Percentiles rank a stretch among this genome's conserved stretches.
These are phyloP conservation scores for Calocybe gangraenosa DNA, from an alignment of 768 basidiomycete species.

Conservation along the genomic window DNA sequence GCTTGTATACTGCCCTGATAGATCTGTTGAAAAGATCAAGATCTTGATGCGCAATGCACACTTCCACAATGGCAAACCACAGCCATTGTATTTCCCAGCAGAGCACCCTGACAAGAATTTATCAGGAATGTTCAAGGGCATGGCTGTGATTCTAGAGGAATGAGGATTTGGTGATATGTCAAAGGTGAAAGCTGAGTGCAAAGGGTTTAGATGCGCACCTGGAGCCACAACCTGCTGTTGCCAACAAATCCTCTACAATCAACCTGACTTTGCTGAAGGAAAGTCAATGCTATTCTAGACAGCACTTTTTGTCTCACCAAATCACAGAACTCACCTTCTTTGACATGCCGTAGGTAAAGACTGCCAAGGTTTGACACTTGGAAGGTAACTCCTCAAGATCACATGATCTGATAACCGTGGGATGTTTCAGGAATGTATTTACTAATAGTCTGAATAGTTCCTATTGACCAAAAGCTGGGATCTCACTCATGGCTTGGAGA, in stretches of 20 bases:
- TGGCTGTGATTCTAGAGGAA: conserved; percentile 28
- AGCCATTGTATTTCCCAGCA: conserved; percentile 27
- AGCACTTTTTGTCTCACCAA: no score
- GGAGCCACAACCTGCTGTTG: conserved; percentile 26
- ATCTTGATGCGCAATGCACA: conserved; percentile 25
- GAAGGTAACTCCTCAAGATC: no score
- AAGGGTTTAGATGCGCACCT: conserved; percentile 23
- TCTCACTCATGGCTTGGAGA: no score
- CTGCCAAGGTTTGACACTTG: no score
- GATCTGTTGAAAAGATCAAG: conserved; percentile 21
- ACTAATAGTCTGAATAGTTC: no score
- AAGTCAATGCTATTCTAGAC: conserved; percentile 29
- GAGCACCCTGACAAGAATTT: conserved; percentile 21
- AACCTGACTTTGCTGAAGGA: conserved; percentile 40
- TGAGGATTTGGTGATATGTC: conserved; percentile 16
- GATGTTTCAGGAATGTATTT: no score
- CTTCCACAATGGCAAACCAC: conserved; percentile 20
- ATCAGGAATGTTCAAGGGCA: conserved; percentile 35
- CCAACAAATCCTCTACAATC: conserved; percentile 29
- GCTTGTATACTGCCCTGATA: conserved; percentile 16
- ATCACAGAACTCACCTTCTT: no score
- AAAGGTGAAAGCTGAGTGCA: conserved; percentile 15
- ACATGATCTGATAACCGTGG: no score
- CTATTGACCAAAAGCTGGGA: no score
- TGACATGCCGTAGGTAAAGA: no score